phyloP scores from a whole-genome alignment of 163 green algal genomes.

The Chlamydomonas reinhardtii region DNA sequence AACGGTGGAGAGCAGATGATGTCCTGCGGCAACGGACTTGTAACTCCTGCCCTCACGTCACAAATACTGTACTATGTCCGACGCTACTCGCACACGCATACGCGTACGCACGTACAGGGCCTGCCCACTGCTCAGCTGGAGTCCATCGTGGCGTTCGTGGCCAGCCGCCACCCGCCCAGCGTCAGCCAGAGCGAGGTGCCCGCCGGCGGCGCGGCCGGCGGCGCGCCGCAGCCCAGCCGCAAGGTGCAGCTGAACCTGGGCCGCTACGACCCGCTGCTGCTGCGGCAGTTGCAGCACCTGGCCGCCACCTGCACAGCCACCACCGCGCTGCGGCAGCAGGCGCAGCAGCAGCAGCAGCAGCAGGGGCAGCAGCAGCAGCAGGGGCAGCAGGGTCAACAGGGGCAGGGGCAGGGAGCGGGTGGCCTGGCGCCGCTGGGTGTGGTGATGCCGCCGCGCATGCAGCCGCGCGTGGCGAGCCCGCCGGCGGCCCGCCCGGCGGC shows the following conservation, averaged over 20 bases:
- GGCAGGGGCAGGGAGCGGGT: neutral
- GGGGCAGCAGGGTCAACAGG: neutral
- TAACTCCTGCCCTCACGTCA: no score
- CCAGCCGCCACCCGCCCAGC: slow-evolving; percentile 45
- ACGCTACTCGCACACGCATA: no score
- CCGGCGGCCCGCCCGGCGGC: neutral
- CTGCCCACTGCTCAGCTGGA: slow-evolving; percentile 52
- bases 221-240: slow-evolving; percentile 26
- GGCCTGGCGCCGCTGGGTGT: neutral
- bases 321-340: neutral
- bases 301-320: slow-evolving; percentile 39
- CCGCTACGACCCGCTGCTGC: slow-evolving; percentile 56
- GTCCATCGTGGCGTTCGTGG: slow-evolving; percentile 53
- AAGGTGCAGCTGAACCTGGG: slow-evolving; percentile 55
- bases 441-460: neutral
- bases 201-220: neutral
- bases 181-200: slow-evolving; percentile 33
- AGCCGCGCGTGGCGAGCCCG: neutral
- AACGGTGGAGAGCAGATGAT: no score
- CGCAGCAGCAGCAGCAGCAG: neutral
- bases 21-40: no score
- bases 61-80: no score
- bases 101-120: neutral
- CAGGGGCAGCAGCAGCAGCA: neutral
- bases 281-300: slow-evolving; percentile 60